Base-by-base conservation (phyloP, 257 asterid genomes). In the Linaria vulgaris region DNA sequence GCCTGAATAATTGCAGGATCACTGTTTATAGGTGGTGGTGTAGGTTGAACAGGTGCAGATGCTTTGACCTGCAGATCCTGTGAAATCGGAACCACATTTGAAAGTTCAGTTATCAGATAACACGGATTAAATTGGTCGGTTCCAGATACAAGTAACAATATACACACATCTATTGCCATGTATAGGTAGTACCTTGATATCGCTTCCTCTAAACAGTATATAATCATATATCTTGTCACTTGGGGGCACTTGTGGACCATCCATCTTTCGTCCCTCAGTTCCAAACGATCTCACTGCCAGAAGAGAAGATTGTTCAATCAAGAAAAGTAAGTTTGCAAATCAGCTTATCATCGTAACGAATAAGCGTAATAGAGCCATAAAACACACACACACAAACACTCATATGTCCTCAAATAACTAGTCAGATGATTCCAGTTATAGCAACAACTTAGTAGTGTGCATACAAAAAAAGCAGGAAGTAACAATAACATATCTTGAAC, bases 1-100 rank as follows among this genome's bases (percentile, higher is more conserved):
- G 78, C 99, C 92, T 94, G 99, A 71, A 94, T 90, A 66, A 94
- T 94, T 50, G 99, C 97, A 39, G 99, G 99, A 75, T 94, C 99
- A 25, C 72, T 87, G 77, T 84, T 79, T 54, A 90, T 77, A 4
- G 41, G 41, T 34, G 41, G 41, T 34, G 41, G 41, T 34, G 41
- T 11, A 34, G 41, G 1, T 69, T 87, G 97, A 72, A 80, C 85
- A 61, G 94, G 95, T 19, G 99, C 91, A 59, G 99, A 85, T 72
- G 96, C 76, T 76, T 90, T 94, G 30, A 94, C 99, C 62, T 94
- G 99, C 57, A 94, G 84, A 76, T 94, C 99, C 99, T 94, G 95
- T 22, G 63, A 22, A 34, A 34, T 34, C 9, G 41, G 41, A 34
- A 34, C 9, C 9, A 11, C 41, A 34, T 34, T 34, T 8, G 10